Evolutionary conservation across 1,139 yeast species (phyloP), one percentile per base, ranked within the genome.

Genomic region (Candida sanyaensis): DNA sequence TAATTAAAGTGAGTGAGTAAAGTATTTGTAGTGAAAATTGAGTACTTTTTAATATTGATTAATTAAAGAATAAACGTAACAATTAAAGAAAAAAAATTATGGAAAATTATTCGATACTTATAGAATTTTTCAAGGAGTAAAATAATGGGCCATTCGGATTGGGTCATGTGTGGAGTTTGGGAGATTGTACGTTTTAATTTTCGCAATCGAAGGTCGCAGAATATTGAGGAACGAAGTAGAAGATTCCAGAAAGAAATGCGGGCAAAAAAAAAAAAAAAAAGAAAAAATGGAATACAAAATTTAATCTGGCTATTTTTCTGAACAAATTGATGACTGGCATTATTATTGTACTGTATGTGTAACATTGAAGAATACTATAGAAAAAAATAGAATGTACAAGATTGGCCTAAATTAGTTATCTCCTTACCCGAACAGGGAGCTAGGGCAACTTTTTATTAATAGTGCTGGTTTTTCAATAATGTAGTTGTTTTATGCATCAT

Each of bases 151-250:
- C 17, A 32, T 12, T 32, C 17, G 34, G 34, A 21, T 6, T 12
- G n/a, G 34, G 34, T 32, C 34, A 32, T 32, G 34, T 32, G 21
- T 13, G 17, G 34, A 32, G 10, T 13, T 32, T 10, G 17, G n/a
- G 21, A 12, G 9, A 32, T 6, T 8, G 21, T 17, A 32, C 21
- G 8, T n/a, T n/a, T 39, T 28, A 23, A 28, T 43, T 43, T 43
- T 43, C 41, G 45, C 45, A 43, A 29, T 42, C 45, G 45, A 43
- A 43, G 29, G 45, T 37, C 23, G 45, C 41, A 37, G 45, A 36
- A 41, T 13, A 31, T 26, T 10, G n/a, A 5, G 17, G 43, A 41
- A 36, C n/a, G 4, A 4, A 10, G 13, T 21, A 8, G 45, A 43
- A 43, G 37, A 28, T 43, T 43, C 45, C 10, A 36, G 45, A 43